phyloP scores from a whole-genome alignment of 495 filamentous ascomycete species.

The Haplographium delicatum region DNA sequence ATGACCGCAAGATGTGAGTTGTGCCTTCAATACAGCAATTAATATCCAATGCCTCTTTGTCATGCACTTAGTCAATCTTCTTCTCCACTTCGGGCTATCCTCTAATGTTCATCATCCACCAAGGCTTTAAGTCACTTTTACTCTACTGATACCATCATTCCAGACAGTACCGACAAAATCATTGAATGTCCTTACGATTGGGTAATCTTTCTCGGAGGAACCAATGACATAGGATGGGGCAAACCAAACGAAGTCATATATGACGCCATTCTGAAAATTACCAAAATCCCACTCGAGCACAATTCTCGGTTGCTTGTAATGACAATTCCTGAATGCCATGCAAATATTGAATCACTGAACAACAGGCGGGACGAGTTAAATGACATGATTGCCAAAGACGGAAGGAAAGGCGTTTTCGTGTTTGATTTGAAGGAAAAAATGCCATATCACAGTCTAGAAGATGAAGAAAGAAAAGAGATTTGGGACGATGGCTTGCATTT shows the following conservation, averaged over 20 bases:
- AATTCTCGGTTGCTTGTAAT: conserved; percentile 52
- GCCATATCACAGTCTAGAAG: conserved; percentile 44
- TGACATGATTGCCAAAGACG: conserved; percentile 40
- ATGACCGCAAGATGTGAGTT: conserved; percentile 12
- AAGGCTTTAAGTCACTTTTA: neutral
- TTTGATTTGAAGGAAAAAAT: conserved; percentile 50
- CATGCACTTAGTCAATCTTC: neutral
- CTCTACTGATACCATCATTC: neutral
- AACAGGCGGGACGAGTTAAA: conserved; percentile 44
- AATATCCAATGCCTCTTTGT: no score
- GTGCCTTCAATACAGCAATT: no score
- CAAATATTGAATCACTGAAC: conserved; percentile 26
- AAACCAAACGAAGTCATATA: neutral
- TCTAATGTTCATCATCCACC: neutral
- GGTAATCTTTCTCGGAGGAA: conserved; percentile 25
- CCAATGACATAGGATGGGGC: conserved; percentile 21
- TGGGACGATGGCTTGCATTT: conserved; percentile 63
- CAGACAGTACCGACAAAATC: neutral
- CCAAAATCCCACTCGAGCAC: conserved; percentile 14
- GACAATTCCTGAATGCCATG: conserved; percentile 50
- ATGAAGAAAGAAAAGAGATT: conserved; percentile 37
- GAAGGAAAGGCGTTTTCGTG: conserved; percentile 38
- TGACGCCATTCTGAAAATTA: neutral
- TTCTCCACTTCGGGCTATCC: neutral
- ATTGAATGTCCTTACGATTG: conserved; percentile 3